Base-by-base conservation (phyloP, 2,329 filamentous ascomycete species). In the Aspergillus intermedius region DNA sequence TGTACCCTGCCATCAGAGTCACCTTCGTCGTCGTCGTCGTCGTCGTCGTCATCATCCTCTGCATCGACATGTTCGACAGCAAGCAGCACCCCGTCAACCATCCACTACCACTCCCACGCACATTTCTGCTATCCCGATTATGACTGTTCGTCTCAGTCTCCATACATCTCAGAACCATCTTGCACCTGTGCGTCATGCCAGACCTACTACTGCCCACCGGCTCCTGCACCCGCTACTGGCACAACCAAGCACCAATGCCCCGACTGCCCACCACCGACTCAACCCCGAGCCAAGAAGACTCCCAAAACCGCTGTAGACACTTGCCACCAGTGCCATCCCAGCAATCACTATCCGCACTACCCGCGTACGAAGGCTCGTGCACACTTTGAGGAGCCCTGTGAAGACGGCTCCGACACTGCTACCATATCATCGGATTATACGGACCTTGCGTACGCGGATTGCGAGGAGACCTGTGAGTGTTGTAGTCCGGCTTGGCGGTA, bases 381-480 rank as follows among this genome's bases (percentile, higher is more conserved):
- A 5, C 34, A 35, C 15, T 35, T n/a, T 9, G 34, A 35, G 6
- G 34, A 35, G 13, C 3, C 13, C 5, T n/a, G 8, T 7, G 8
- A n/a, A 4, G 34, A 17, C 8, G 34, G 5, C 5, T n/a, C 13
- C n/a, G n/a, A 17, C 15, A 9, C 34, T 35, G 13, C 34, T n/a
- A n/a, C 34, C 34, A 17, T 35, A 5, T 35, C 34, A 3, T 8
- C 34, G 12, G 25, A 30, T 4, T 35, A 4, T 35, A 17, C n/a
- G 34, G 34, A 7, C 4, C 15, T n/a, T 35, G 34, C 7, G 10
- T 13, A 35, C 15, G 15, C 12, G 7, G 37, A 45, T 23, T 42
- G 41, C 7, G 43, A 35, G 30, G 28, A 44, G 23, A 44, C 44
- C 13, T 49, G 28, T 47, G 37, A 40, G 15, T 40, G 37, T 15